These are phyloP conservation scores for Xerocomellus dryophilus DNA, from an alignment of 768 basidiomycete species.

Conservation along the genomic window DNA sequence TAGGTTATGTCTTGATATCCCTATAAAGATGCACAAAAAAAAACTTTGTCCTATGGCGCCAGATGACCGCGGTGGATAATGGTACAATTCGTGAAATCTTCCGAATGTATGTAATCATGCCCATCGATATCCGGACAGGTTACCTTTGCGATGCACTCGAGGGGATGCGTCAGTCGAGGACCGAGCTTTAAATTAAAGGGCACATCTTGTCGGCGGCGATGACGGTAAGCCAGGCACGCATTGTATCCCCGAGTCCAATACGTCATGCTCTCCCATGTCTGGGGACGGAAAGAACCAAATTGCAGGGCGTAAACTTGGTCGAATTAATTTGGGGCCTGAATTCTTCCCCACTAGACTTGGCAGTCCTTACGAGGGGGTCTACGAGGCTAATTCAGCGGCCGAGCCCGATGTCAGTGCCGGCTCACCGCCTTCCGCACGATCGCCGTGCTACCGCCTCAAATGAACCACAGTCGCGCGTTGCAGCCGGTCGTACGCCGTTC, in stretches of 20 bases:
- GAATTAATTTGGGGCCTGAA: not conserved
- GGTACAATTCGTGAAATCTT: not conserved
- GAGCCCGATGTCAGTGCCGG: not conserved
- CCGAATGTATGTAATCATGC: not conserved
- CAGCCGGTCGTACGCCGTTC: no score
- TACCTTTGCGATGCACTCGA: not conserved
- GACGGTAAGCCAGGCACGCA: not conserved
- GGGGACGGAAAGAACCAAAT: not conserved
- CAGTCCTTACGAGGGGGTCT: no score
- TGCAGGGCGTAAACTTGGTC: not conserved
- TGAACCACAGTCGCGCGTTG: not conserved
- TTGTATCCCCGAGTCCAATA: not conserved
- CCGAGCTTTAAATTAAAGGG: not conserved
- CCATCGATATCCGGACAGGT: not conserved
- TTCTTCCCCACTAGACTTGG: not conserved
- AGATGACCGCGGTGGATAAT: not conserved
- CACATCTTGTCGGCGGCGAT: not conserved
- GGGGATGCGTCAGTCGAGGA: not conserved
- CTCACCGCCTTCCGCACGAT: not conserved
- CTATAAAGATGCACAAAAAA: not conserved
- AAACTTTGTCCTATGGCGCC: not conserved
- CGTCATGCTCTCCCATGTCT: not conserved
- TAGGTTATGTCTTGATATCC: not conserved
- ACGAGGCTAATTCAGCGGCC: not conserved
- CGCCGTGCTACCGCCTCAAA: not conserved